Conservation (phyloP, 192 early-diverging fungal species). For the Haplosporangium gracile region DNA sequence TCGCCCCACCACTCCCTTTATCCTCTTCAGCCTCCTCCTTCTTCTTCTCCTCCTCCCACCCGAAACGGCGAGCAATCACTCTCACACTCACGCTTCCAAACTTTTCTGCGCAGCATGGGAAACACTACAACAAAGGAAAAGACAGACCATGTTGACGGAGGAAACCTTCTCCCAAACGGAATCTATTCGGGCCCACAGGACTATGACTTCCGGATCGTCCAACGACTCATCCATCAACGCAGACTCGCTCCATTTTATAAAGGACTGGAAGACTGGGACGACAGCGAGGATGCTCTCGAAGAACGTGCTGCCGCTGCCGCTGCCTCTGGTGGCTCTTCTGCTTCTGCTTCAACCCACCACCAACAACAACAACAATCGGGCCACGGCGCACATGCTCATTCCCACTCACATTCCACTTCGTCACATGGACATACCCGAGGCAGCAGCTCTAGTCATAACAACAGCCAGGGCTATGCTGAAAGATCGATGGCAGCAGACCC, state of each 20-base stretch:
- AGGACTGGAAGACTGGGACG: constrained; percentile 78
- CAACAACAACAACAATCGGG: constrained; percentile 24
- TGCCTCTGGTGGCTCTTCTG: constrained; percentile 3
- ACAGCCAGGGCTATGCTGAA: constrained; percentile 22
- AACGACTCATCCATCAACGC: constrained; percentile 78
- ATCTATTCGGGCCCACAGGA: constrained; percentile 82
- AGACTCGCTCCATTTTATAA: constrained; percentile 91
- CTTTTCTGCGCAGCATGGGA: constrained; percentile 42
- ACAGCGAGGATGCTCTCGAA: constrained; percentile 52
- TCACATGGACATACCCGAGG: not conserved
- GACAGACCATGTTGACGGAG: constrained; percentile 71
- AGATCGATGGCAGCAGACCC: constrained; percentile 16
- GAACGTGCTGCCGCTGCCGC: constrained; percentile 44
- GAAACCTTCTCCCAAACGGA: constrained; percentile 73
- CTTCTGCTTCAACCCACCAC: constrained; percentile 6
- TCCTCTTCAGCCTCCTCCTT: not conserved
- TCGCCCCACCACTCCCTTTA: not conserved
- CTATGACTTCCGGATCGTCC: constrained; percentile 80
- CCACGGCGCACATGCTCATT: constrained; percentile 3
- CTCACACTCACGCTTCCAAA: not conserved
- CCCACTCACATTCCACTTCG: constrained; percentile 4
- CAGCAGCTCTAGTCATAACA: not conserved
- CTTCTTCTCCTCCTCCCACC: not conserved
- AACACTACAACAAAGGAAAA: constrained; percentile 59
- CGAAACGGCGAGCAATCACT: not conserved